A percentile compares a stretch with the other conserved stretches of the same genome.
phyloP scores from a whole-genome alignment of 2,329 filamentous ascomycete genomes.

The Exophiala spinifera region DNA sequence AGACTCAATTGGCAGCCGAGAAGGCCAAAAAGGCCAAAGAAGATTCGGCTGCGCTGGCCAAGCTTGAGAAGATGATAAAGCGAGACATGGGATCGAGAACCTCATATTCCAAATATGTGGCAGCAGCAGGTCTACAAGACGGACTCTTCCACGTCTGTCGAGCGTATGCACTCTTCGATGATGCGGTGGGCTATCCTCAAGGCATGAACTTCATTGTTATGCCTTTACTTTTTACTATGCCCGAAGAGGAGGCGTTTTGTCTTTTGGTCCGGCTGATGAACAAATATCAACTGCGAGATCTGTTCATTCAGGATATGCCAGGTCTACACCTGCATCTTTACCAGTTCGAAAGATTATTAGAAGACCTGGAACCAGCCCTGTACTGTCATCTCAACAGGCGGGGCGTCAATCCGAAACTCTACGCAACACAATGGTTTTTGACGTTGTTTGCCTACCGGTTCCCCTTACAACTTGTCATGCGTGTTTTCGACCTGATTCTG shows the following conservation, averaged over 20 bases:
- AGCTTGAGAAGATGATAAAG: constrained; percentile 86
- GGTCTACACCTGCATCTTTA: constrained; percentile 90
- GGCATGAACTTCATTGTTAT: constrained; percentile 99
- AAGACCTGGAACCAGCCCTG: constrained; percentile 88
- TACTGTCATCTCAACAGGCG: constrained; percentile 90
- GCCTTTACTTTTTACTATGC: constrained; percentile 97
- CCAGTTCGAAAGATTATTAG: constrained; percentile 89
- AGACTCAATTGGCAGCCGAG: constrained; percentile 62
- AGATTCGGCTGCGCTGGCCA: constrained; percentile 68
- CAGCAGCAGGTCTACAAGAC: constrained; percentile 86
- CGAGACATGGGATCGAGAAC: constrained; percentile 88
- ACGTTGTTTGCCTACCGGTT: constrained; percentile 98
- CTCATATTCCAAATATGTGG: constrained; percentile 94
- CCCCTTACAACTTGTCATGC: constrained; percentile 88
- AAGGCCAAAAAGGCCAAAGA: constrained; percentile 77
- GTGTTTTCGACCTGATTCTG: constrained; percentile 93
- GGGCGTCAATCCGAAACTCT: constrained; percentile 84
- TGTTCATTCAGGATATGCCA: constrained; percentile 95
- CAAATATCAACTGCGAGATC: constrained; percentile 85
- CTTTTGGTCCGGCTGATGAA: constrained; percentile 93
- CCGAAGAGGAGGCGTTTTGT: constrained; percentile 94
- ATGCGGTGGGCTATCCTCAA: constrained; percentile 92
- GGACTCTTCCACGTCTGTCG: constrained; percentile 95
- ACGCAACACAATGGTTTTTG: constrained; percentile 98
- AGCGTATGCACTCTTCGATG: constrained; percentile 92